Evolutionary conservation across 2,329 filamentous ascomycete genomes (phyloP).

Genomic region (Colletotrichum musicola): DNA sequence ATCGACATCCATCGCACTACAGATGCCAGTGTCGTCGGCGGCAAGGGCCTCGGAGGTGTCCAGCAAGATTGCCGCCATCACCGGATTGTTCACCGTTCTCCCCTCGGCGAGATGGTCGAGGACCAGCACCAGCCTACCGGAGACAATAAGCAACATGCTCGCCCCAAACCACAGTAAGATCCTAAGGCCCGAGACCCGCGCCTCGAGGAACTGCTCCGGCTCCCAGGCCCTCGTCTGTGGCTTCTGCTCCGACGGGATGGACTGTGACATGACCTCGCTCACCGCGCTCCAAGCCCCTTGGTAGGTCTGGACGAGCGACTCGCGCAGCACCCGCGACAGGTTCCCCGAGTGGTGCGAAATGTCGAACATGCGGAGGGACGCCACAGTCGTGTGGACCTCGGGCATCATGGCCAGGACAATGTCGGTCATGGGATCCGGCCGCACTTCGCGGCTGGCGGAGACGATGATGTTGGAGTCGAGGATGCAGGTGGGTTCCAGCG

Average conservation of each 20-base stretch:
- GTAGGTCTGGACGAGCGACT: background rate
- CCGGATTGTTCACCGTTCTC: background rate
- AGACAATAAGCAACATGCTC: background rate
- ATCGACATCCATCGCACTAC: too few relatives aligned
- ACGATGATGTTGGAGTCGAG: background rate
- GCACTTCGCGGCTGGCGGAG: accelerated
- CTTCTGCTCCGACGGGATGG: accelerated
- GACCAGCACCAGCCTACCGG: background rate
- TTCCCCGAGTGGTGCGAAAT: accelerated
- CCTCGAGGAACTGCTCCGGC: background rate
- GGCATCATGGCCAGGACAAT: background rate
- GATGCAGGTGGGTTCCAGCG: background rate
- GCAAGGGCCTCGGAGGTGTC: background rate
- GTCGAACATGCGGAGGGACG: background rate
- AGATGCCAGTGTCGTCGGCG: background rate
- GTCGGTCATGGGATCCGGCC: background rate
- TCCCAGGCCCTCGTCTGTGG: background rate
- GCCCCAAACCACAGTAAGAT: background rate
- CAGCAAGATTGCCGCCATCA: background rate
- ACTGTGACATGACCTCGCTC: too few relatives aligned
- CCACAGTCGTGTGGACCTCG: background rate
- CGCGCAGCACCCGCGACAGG: background rate
- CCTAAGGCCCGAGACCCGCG: background rate
- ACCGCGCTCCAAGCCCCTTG: background rate
- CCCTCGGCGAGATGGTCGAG: accelerated